phyloP scores from a whole-genome alignment of 2,329 filamentous ascomycete genomes.

The Beauveria sp. region DNA sequence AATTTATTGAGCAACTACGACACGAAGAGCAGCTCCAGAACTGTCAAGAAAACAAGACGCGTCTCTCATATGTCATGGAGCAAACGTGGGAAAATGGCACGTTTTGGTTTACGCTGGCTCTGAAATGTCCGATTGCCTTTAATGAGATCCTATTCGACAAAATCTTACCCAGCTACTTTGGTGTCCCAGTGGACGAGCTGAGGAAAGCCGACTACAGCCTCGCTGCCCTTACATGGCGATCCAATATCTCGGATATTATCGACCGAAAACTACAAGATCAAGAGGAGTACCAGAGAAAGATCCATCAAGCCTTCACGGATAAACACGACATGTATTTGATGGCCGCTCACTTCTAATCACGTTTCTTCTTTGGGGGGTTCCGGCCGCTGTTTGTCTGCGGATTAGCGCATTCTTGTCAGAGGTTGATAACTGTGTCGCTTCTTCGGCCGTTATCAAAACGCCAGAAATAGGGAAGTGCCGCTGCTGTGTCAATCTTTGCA shows the following conservation, averaged over 20 bases:
- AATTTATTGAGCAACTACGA: neutral
- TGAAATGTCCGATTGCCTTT: neutral
- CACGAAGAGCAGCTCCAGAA: neutral
- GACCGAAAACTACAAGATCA: neutral
- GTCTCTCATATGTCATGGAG: neutral
- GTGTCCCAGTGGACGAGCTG: neutral
- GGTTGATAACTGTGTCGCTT: neutral
- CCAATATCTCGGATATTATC: neutral
- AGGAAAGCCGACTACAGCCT: neutral
- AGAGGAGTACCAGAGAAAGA: neutral
- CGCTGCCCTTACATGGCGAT: neutral
- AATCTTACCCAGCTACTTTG: neutral
- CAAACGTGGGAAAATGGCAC: neutral
- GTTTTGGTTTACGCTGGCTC: neutral
- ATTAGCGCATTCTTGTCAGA: neutral
- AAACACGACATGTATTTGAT: neutral
- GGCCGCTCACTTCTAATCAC: neutral
- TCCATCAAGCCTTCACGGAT: neutral
- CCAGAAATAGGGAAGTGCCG: neutral
- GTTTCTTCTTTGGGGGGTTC: neutral
- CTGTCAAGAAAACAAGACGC: neutral
- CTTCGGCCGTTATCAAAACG: neutral
- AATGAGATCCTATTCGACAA: neutral
- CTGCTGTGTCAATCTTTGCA: neutral
- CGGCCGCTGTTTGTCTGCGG: neutral